Evolutionary conservation across 345 rosid genomes (phyloP), one percentile per base, ranked within the genome.

Genomic region (Hibiscus mutabilis): DNA sequence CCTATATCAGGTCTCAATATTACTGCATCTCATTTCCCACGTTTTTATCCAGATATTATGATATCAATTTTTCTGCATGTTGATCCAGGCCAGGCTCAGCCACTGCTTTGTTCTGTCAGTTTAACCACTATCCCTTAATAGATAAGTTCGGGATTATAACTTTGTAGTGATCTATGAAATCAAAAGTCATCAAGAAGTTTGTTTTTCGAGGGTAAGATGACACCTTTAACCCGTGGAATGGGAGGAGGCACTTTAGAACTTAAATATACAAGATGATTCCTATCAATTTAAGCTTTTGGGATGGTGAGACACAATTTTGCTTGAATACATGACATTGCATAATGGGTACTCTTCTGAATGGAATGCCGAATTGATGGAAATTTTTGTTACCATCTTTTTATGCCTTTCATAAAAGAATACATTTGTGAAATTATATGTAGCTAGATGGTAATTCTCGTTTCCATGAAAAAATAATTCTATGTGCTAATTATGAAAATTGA

Each of bases 1-100:
- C 75, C 81, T 31, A 61, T 53, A 25, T 62, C 87, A 82, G 89
- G 89, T 86, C 42, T 52, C 69, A 6, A 71, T 70, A 66, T 49
- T 44, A 44, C 57, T 29, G 35, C 25, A 31, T 35, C 61, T 21
- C 16, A n/a, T 29, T 24, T 52, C 53, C 69, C 2, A 18, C 19
- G 9, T 60, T 56, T 27, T n/a, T 69, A 11, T 19, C 55, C 60
- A 1, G 49, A 8, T 65, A 47, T 46, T 22, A 60, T 57, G 27
- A 14, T 44, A 10, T 21, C 24, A 56, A 16, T 6, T 5, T 31
- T 51, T 27, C 27, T 10, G 21, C 33, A 42, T 49, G 24, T 25
- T 66, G 33, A 78, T n/a, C n/a, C 4, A 13, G 24, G 13, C 47
- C 25, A 13, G 53, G 29, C 35, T 60, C 65, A 31, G 7, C 40